These are phyloP conservation scores for Xylaria sp. DNA, from an alignment of 2,329 filamentous ascomycete species.

Conservation along the genomic window DNA sequence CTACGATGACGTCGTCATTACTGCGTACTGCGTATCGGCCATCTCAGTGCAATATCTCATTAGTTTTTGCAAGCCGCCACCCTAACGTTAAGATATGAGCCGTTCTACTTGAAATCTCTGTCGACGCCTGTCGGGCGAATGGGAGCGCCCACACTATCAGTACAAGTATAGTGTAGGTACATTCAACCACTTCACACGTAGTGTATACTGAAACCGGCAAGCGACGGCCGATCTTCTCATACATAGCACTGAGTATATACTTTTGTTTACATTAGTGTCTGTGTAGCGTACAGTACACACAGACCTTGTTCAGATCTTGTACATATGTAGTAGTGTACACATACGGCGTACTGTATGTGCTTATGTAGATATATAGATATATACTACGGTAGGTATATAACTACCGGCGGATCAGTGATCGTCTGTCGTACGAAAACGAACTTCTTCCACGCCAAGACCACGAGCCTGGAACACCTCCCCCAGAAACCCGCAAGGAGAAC, in stretches of 20 bases:
- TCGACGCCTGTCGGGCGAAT: neutral
- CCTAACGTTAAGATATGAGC: neutral
- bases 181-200: neutral
- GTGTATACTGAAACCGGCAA: neutral
- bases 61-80: neutral
- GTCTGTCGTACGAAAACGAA: constrained; percentile 29
- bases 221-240: constrained; percentile 5
- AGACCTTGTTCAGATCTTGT: too few relatives aligned
- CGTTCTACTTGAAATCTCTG: neutral
- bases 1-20: constrained; percentile 20
- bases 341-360: neutral
- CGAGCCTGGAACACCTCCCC: constrained; percentile 4
- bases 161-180: neutral
- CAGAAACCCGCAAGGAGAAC: neutral
- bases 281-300: neutral
- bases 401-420: constrained; percentile 26
- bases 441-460: constrained; percentile 25
- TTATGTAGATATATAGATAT: neutral
- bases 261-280: neutral
- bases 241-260: neutral
- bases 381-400: neutral
- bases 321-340: neutral
- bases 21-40: neutral
- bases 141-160: neutral
- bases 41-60: neutral